These are phyloP conservation scores for Hypoxylon sp. DNA, from an alignment of 2,329 filamentous ascomycete genomes.

Conservation along the genomic window DNA sequence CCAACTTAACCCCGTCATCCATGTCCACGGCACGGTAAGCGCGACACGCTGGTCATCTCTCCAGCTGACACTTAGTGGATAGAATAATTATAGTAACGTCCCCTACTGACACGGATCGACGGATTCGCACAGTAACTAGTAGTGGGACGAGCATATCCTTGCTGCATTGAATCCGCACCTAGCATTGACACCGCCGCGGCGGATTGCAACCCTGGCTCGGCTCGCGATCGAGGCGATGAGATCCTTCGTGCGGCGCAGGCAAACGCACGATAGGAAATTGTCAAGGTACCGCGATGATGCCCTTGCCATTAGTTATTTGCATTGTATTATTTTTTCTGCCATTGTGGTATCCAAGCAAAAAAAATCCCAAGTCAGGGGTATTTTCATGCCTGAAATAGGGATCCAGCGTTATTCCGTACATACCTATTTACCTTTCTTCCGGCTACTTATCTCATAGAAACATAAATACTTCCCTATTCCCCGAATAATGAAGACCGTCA, in stretches of 20 bases:
- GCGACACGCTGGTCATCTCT: constrained; percentile 1
- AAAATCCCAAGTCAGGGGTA: no score
- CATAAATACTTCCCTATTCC: no score
- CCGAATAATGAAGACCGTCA: not conserved
- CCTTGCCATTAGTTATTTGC: no score
- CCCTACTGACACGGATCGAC: not conserved
- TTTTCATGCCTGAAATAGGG: no score
- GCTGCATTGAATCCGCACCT: not conserved
- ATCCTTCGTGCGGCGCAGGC: not conserved
- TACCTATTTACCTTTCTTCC: no score
- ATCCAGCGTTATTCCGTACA: no score
- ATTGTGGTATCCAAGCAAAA: no score
- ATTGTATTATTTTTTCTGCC: no score
- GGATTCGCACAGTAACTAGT: not conserved
- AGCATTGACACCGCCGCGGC: not conserved
- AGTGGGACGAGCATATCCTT: not conserved
- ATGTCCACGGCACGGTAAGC: not conserved
- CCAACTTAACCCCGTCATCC: not conserved
- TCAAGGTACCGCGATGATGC: no score
- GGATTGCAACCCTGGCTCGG: not conserved
- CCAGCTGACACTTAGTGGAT: not conserved
- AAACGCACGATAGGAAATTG: not conserved
- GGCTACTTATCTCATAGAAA: no score
- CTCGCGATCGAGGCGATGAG: not conserved
- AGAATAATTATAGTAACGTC: constrained; percentile 5